phyloP scores from a whole-genome alignment of 1,284 basidiomycete species.

The Rhodotorula sp. region DNA sequence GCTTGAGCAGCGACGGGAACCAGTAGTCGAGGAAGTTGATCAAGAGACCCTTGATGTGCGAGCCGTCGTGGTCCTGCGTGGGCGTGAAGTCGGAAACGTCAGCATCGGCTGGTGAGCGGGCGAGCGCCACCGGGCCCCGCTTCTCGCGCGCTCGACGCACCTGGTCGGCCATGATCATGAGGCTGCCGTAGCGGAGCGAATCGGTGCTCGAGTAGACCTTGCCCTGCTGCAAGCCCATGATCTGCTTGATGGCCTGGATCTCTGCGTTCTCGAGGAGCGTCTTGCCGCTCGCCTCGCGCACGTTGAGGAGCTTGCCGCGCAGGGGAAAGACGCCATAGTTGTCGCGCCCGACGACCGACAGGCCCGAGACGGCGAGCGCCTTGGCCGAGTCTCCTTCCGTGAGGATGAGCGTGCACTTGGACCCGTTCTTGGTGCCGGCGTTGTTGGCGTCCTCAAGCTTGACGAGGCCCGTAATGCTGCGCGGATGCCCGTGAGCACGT shows the following conservation, averaged over 20 bases:
- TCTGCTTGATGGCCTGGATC: conserved; percentile 96
- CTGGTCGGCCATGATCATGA: conserved; percentile 99
- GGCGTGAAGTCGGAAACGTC: background rate
- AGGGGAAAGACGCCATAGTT: conserved; percentile 97
- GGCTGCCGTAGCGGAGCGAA: conserved; percentile 83
- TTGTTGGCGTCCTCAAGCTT: conserved; percentile 98
- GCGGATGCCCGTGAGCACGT: background rate
- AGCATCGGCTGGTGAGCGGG: conserved; percentile 23
- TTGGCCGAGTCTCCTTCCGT: conserved; percentile 99
- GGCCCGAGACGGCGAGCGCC: conserved; percentile 88
- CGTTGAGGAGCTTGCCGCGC: conserved; percentile 95
- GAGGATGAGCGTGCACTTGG: conserved; percentile 89
- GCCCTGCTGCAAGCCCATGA: conserved; percentile 92
- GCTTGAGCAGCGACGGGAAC: conserved; percentile 88
- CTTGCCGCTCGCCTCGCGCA: conserved; percentile 93
- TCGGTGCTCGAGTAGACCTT: conserved; percentile 76
- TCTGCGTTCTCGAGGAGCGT: conserved; percentile 98
- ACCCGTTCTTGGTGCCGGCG: conserved; percentile 80
- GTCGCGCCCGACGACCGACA: conserved; percentile 93
- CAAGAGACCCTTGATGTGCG: conserved; percentile 97
- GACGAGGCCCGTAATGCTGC: conserved; percentile 75
- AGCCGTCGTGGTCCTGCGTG: conserved; percentile 93
- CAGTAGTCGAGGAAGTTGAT: conserved; percentile 99
- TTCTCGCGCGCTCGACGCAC: conserved; percentile 52
- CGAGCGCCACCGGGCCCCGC: background rate